Conservation (phyloP, 495 filamentous ascomycete species). For the Lindgomyces ingoldianus region DNA sequence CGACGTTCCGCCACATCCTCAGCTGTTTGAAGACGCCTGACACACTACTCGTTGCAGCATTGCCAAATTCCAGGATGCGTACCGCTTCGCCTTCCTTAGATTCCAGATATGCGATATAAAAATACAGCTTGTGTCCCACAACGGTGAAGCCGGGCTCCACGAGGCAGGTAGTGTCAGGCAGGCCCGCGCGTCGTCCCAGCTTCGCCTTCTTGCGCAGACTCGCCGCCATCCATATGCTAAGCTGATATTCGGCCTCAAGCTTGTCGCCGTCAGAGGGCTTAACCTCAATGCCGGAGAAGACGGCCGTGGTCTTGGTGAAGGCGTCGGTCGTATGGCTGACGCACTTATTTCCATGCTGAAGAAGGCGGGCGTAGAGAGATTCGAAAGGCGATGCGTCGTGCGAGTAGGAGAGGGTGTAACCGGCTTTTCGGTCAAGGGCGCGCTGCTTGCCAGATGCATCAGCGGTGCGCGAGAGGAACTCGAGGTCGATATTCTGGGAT, state of each 20-base stretch:
- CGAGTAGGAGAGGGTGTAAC: constrained; percentile 12
- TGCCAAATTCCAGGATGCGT: neutral
- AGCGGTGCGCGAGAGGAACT: constrained; percentile 2
- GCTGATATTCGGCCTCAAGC: constrained; percentile 4
- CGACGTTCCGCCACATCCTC: neutral
- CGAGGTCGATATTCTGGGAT: constrained; percentile 9
- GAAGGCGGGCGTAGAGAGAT: neutral
- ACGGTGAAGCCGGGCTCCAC: constrained; percentile 6
- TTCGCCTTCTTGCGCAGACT: constrained; percentile 11
- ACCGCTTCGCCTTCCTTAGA: neutral
- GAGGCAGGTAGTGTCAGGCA: constrained; percentile 1
- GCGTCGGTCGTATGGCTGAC: neutral
- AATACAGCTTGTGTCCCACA: constrained; percentile 1
- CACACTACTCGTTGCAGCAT: neutral
- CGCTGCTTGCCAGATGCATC: too few species aligned
- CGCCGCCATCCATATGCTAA: constrained; percentile 4
- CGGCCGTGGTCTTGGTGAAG: neutral
- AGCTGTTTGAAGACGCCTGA: constrained; percentile 5
- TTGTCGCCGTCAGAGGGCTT: neutral
- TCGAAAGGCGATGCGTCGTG: neutral
- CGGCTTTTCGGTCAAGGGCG: constrained; percentile 9
- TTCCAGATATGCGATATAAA: neutral
- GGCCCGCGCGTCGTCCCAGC: neutral
- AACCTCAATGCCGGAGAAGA: neutral
- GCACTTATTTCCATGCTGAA: neutral